Percentiles rank a stretch among this genome's conserved stretches.
Evolutionary conservation across 257 asterid genomes (phyloP).

Genomic region (Galeopsis tetrahit): DNA sequence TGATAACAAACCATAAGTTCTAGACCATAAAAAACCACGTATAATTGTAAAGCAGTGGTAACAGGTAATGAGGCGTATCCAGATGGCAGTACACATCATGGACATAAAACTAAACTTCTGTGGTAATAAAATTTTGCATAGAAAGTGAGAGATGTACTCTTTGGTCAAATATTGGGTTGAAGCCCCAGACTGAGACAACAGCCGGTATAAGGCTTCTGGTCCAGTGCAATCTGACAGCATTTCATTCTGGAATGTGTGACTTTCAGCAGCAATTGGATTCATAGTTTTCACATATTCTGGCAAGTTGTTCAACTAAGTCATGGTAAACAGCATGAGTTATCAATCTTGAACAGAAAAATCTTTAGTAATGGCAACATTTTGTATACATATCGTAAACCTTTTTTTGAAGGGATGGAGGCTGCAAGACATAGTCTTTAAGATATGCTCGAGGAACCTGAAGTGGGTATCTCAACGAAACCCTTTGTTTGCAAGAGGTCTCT

Average conservation of each 20-base stretch:
- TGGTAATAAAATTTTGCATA: slow-evolving; percentile 15
- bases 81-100: slow-evolving; percentile 12
- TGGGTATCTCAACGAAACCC: slow-evolving; percentile 71
- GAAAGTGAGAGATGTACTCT: slow-evolving; percentile 55
- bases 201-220: slow-evolving; percentile 56
- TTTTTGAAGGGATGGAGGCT: slow-evolving; percentile 55
- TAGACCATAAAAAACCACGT: background rate
- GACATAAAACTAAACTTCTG: slow-evolving; percentile 1
- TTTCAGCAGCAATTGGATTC: slow-evolving; percentile 71
- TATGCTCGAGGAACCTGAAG: slow-evolving; percentile 56
- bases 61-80: slow-evolving; percentile 12
- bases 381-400: slow-evolving; percentile 52
- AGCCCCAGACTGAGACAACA: slow-evolving; percentile 80
- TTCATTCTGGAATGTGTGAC: slow-evolving; percentile 54
- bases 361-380: slow-evolving; percentile 15
- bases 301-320: slow-evolving; percentile 63
- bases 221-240: slow-evolving; percentile 54
- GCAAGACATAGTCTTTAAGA: slow-evolving; percentile 68
- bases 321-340: slow-evolving; percentile 31
- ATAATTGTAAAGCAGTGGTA: background rate
- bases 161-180: slow-evolving; percentile 65
- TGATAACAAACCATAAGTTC: background rate
- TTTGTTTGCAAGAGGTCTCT: slow-evolving; percentile 53
- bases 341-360: slow-evolving; percentile 36
- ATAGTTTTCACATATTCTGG: slow-evolving; percentile 65